These are phyloP conservation scores for Ormosia emarginata DNA, from an alignment of 306 rosid genomes.

Conservation along the genomic window DNA sequence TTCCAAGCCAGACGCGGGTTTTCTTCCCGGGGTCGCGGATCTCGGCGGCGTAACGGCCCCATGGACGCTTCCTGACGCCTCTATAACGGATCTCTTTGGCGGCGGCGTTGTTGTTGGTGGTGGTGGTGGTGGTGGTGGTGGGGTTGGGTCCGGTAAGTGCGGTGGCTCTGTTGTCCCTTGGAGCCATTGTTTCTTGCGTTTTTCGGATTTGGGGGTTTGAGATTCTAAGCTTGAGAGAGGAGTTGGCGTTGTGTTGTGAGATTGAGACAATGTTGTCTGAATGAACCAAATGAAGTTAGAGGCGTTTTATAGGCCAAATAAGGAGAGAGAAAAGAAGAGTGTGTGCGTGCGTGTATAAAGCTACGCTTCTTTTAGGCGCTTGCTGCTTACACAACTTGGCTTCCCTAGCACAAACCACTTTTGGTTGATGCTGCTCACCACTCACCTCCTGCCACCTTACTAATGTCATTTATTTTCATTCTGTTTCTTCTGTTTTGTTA, in stretches of 20 bases:
- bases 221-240: neutral
- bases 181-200: conserved; percentile 37
- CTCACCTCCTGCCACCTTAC: conserved; percentile 31
- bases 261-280: conserved; percentile 19
- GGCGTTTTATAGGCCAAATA: conserved; percentile 26
- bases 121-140: neutral
- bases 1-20: conserved; percentile 88
- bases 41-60: conserved; percentile 97
- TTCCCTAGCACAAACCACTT: conserved; percentile 48
- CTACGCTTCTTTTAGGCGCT: conserved; percentile 64
- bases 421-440: conserved; percentile 24
- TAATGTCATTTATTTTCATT: neutral
- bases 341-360: conserved; percentile 38
- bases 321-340: neutral
- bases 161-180: conserved; percentile 32
- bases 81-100: conserved; percentile 69
- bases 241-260: neutral
- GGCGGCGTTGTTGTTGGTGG: neutral
- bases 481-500: neutral
- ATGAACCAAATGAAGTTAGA: neutral
- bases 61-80: conserved; percentile 82
- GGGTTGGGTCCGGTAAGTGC: neutral
- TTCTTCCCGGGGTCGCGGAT: conserved; percentile 88
- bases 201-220: no score
- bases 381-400: conserved; percentile 44